Conservation (phyloP, 2,329 filamentous ascomycete species). For the Alternaria alternata region DNA sequence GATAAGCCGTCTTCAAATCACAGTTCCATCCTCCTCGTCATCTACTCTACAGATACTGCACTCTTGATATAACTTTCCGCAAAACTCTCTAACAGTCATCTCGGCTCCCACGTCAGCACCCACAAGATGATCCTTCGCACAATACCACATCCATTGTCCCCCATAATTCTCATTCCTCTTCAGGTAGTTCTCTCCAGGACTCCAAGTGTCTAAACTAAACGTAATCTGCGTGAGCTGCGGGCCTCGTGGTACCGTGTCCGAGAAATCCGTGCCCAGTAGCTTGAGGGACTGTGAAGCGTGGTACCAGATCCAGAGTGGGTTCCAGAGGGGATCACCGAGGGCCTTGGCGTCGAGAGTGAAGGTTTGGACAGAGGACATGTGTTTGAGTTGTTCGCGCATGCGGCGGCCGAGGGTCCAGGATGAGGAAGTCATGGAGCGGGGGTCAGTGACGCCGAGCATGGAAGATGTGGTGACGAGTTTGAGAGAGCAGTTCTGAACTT, state of each 20-base stretch:
- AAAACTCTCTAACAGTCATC: slow-evolving; percentile 43
- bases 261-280: slow-evolving; percentile 31
- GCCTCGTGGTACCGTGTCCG: slow-evolving; percentile 16
- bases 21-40: slow-evolving; percentile 17
- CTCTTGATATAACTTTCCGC: slow-evolving; percentile 39
- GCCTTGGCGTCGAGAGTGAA: slow-evolving; percentile 46
- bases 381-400: slow-evolving; percentile 34
- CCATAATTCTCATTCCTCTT: slow-evolving; percentile 28
- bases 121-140: slow-evolving; percentile 39
- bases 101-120: slow-evolving; percentile 27
- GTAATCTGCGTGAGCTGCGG: slow-evolving; percentile 42
- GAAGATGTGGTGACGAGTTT: slow-evolving; percentile 43
- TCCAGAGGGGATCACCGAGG: slow-evolving; percentile 51
- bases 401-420: slow-evolving; percentile 44
- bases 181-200: slow-evolving; percentile 47
- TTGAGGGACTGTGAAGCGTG: slow-evolving; percentile 47
- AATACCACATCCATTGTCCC: slow-evolving; percentile 47
- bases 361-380: slow-evolving; percentile 26
- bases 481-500: slow-evolving; percentile 39
- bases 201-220: slow-evolving; percentile 48
- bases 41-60: slow-evolving; percentile 33
- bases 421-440: slow-evolving; percentile 43
- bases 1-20: background rate
- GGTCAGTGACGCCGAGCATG: slow-evolving; percentile 49
- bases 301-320: slow-evolving; percentile 52